Evolutionary conservation across 78 protist species (phyloP).

Genomic region (Dictyostelium discoideum): DNA sequence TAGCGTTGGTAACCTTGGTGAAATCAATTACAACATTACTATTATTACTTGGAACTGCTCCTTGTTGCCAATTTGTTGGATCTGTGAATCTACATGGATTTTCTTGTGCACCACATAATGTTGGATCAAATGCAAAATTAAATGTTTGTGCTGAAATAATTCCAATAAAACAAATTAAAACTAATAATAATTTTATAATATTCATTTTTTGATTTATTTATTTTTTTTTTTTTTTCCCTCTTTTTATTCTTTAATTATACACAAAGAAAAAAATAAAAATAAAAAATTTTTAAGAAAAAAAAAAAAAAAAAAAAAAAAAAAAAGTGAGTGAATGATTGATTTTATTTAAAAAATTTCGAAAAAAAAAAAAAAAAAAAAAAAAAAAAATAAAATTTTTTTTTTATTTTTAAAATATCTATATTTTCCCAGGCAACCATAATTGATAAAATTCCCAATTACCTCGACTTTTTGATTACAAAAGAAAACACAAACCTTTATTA

Average conservation of each 20-base stretch:
- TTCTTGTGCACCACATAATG: background rate
- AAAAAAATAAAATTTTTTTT: too few species aligned
- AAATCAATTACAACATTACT: background rate
- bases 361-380: too few species aligned
- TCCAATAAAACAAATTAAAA: background rate
- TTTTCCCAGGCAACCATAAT: too few species aligned
- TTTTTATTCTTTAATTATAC: background rate
- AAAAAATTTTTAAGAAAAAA: too few species aligned
- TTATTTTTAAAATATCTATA: too few species aligned
- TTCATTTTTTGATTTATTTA: background rate
- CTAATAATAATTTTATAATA: background rate
- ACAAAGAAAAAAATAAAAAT: too few species aligned
- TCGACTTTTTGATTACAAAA: too few species aligned
- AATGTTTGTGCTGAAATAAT: background rate
- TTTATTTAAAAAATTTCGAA: background rate
- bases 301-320: too few species aligned
- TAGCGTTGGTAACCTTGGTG: background rate
- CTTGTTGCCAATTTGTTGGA: background rate
- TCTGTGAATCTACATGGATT: background rate
- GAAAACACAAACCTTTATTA: too few species aligned
- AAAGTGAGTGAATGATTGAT: background rate
- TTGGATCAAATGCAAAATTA: too few species aligned
- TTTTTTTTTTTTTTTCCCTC: background rate
- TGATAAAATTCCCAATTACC: too few species aligned
- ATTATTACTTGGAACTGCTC: too few species aligned